phyloP scores from a whole-genome alignment of 140 eudicot species.

The Stevia rebaudiana region DNA sequence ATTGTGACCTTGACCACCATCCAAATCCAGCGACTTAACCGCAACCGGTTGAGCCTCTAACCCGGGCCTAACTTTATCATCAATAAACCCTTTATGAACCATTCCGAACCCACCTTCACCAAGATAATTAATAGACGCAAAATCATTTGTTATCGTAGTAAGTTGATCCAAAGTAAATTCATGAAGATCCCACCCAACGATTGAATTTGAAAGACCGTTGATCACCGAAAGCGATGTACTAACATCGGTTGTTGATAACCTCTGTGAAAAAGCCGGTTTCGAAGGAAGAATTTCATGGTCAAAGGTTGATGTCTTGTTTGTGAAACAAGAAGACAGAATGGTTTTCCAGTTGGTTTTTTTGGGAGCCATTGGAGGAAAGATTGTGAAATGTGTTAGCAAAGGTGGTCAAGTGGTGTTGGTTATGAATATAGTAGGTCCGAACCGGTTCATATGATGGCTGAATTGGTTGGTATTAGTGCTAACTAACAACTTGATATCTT shows the following conservation, averaged over 20 bases:
- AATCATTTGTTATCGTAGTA: slow-evolving; percentile 55
- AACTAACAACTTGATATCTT: no score
- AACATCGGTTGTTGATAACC: slow-evolving; percentile 55
- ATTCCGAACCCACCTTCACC: slow-evolving; percentile 98
- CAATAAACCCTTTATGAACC: slow-evolving; percentile 76
- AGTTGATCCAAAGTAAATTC: slow-evolving; percentile 59
- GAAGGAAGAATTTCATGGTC: slow-evolving; percentile 25
- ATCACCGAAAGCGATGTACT: slow-evolving; percentile 36
- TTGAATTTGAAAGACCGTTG: slow-evolving; percentile 54
- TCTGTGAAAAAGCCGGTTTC: slow-evolving; percentile 31
- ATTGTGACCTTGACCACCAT: slow-evolving; percentile 79
- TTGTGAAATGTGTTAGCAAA: slow-evolving; percentile 5
- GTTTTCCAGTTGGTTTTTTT: slow-evolving; percentile 38
- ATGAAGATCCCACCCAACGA: slow-evolving; percentile 61
- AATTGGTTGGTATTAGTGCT: no score
- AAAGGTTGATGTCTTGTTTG: not conserved
- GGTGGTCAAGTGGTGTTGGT: no score
- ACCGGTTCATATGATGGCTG: slow-evolving; percentile 12
- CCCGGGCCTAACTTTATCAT: slow-evolving; percentile 60
- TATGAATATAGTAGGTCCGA: slow-evolving; percentile 31
- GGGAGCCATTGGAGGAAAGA: slow-evolving; percentile 32
- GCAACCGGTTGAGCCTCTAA: slow-evolving; percentile 89
- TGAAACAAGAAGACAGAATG: slow-evolving; percentile 23
- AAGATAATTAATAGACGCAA: slow-evolving; percentile 49
- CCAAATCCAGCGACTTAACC: slow-evolving; percentile 71